Conservation (phyloP, 2,329 filamentous ascomycete species). For the Aspergillus vadensis region DNA sequence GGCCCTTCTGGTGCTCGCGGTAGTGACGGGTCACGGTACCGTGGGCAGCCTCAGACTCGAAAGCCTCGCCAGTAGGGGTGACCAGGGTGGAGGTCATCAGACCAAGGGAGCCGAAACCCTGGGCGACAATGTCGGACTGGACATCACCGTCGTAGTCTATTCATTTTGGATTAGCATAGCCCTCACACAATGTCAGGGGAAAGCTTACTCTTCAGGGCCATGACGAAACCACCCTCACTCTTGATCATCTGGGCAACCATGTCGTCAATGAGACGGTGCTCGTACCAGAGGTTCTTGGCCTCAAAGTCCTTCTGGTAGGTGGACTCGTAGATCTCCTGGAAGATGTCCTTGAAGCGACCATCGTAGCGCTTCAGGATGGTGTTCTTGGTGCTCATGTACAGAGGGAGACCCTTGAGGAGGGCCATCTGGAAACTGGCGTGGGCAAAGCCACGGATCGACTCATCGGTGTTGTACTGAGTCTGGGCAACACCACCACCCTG, state of each 20-base stretch:
- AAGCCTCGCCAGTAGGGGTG: slow-evolving; percentile 94
- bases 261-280: slow-evolving; percentile 98
- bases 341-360: slow-evolving; percentile 98
- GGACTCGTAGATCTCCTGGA: slow-evolving; percentile 92
- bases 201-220: slow-evolving; percentile 90
- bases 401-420: slow-evolving; percentile 79
- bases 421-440: slow-evolving; percentile 97
- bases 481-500: slow-evolving; percentile 82
- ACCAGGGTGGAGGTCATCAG: slow-evolving; percentile 98
- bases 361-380: slow-evolving; percentile 99
- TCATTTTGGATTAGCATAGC: no score
- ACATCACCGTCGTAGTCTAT: slow-evolving; percentile 88
- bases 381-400: slow-evolving; percentile 99
- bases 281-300: slow-evolving; percentile 94
- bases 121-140: slow-evolving; percentile 96
- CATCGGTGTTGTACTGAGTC: slow-evolving; percentile 97
- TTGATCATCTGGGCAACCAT: slow-evolving; percentile 99
- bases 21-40: slow-evolving; percentile 98
- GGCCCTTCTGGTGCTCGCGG: slow-evolving; percentile 98
- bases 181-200: no score
- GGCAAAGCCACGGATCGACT: slow-evolving; percentile 91
- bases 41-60: slow-evolving; percentile 96
- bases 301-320: slow-evolving; percentile 88
- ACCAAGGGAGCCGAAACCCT: slow-evolving; percentile 96
- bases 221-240: slow-evolving; percentile 92